Conservation (phyloP, 2,329 filamentous ascomycete species). For the Trichoderma atrobrunneum region DNA sequence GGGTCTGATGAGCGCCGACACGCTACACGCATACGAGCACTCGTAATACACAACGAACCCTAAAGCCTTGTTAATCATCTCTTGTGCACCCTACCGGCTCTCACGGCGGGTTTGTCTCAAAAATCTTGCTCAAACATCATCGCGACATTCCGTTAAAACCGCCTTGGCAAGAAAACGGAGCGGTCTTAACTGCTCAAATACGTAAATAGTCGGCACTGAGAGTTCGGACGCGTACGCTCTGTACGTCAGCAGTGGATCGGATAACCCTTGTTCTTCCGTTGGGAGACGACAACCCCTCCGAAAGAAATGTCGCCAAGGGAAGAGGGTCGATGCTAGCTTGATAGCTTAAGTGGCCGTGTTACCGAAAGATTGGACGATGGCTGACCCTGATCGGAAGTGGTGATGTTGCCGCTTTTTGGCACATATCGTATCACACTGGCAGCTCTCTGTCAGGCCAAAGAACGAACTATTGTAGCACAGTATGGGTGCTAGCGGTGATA, state of each 20-base stretch:
- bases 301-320: background rate
- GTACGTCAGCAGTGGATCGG: slow-evolving; percentile 16
- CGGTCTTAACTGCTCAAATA: background rate
- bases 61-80: background rate
- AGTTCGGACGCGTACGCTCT: slow-evolving; percentile 9
- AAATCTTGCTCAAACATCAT: background rate
- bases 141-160: slow-evolving; percentile 7
- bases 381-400: background rate
- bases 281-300: background rate
- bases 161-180: slow-evolving; percentile 4
- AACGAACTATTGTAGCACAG: background rate
- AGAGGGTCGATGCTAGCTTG: slow-evolving; percentile 7
- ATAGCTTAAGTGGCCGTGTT: slow-evolving; percentile 15
- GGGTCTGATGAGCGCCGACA: background rate
- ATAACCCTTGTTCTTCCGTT: background rate
- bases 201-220: background rate
- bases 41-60: background rate
- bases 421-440: background rate
- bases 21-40: background rate
- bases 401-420: background rate
- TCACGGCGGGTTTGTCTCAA: background rate
- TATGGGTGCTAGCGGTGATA: background rate
- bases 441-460: background rate
- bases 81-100: background rate
- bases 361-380: slow-evolving; percentile 1